Base-by-base conservation (phyloP, 495 filamentous ascomycete genomes). In the Trichocladium uniseriatum region DNA sequence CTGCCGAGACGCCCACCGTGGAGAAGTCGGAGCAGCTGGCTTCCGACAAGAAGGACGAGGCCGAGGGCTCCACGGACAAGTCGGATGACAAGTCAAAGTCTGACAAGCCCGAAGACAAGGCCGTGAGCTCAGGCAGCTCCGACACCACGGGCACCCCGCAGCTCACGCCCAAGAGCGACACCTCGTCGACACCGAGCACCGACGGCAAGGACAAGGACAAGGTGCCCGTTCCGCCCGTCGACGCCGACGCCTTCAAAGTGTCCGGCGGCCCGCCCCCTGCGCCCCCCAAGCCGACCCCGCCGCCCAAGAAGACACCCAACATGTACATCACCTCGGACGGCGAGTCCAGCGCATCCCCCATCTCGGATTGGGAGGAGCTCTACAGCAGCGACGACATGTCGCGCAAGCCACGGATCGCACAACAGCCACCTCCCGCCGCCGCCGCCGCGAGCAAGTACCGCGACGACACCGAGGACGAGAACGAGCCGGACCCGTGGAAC, bases 371-470 rank as follows among this genome's bases (percentile, higher is more conserved):
- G 71, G 72, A 76, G 40, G 58, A 63, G 40, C 64, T 74, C 21
- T 76, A 76, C 54, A 69, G 65, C 40, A 69, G 65, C 44, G 72
- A 76, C 54, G 72, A 76, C 55, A 71, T 74, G 66, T 61, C 70
- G 2, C 66, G 66, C 37, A 75, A 74, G 59, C 70, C 72, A 11
- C 64, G 71, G 32, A 60, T 63, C 54, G 58, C 64, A 1, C 53
- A 66, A 0, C 45, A 68, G 0, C 56, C 64, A 0, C 50, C 59
- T 0, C 41, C 59, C 16, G 61, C 61, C n/a, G 56, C 58, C 3
- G 49, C 55, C 3, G 51, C 56, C 2, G 68, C 61, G 32, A 69
- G 60, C 43, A 69, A 70, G 53, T 66, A 68, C 41, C 54, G 55
- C 15, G 66, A 68, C 43, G 65, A 68, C 14, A 63, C 55, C 8